phyloP scores from a whole-genome alignment of 805 yeast genomes.

The Suhomyces vadensis region DNA sequence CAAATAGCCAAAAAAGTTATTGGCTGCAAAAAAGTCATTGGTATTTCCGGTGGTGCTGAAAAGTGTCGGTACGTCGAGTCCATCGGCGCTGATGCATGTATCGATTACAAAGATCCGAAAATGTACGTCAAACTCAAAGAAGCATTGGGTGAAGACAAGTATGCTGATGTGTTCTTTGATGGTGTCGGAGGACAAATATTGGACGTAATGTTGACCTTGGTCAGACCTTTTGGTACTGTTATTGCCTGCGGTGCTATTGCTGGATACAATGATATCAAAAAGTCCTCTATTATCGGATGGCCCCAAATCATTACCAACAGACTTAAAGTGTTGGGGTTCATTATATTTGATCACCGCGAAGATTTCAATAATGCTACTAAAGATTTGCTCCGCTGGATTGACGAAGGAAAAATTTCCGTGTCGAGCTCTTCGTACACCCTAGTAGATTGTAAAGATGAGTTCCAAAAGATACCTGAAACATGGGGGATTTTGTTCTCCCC shows the following conservation, averaged over 20 bases:
- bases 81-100: slow-evolving; percentile 52
- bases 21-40: slow-evolving; percentile 57
- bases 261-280: slow-evolving; percentile 49
- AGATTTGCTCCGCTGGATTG: slow-evolving; percentile 36
- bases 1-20: slow-evolving; percentile 56
- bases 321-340: slow-evolving; percentile 53
- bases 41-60: slow-evolving; percentile 60
- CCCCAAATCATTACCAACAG: slow-evolving; percentile 49
- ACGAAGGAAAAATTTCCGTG: slow-evolving; percentile 42
- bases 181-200: slow-evolving; percentile 65
- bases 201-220: slow-evolving; percentile 41
- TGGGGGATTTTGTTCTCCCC: slow-evolving; percentile 51
- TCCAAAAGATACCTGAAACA: slow-evolving; percentile 44
- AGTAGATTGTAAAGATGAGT: slow-evolving; percentile 26
- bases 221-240: slow-evolving; percentile 45
- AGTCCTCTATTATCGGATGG: slow-evolving; percentile 42
- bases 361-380: slow-evolving; percentile 39
- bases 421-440: slow-evolving; percentile 27
- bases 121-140: slow-evolving; percentile 25
- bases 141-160: slow-evolving; percentile 43
- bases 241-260: slow-evolving; percentile 67
- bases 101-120: slow-evolving; percentile 52
- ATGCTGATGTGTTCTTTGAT: slow-evolving; percentile 57
- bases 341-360: slow-evolving; percentile 45
- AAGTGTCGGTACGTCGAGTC: slow-evolving; percentile 56